Evolutionary conservation across 2,329 filamentous ascomycete genomes (phyloP), one percentile per base, ranked within the genome.

Genomic region (Fusarium solani-melongenae): DNA sequence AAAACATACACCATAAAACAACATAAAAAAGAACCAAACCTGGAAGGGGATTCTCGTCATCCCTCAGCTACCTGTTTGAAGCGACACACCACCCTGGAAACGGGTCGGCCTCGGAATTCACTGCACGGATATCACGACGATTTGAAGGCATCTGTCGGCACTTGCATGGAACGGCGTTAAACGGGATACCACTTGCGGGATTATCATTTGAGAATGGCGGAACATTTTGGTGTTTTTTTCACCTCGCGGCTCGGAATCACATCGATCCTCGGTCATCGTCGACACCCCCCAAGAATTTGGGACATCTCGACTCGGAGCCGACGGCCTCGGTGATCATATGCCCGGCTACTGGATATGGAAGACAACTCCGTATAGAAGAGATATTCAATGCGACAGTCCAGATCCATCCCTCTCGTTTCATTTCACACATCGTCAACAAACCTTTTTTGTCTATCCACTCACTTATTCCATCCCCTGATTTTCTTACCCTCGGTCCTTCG

Each of bases 101-200:
- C 33, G 44, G 57, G 34, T 67, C 60, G 60, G 62, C 56, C 39
- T 69, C 51, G 64, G 57, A 58, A 46, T 62, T 69, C 65, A 72
- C 56, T 67, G 65, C 33, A 74, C 49, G 71, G 62, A 59, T 55
- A 66, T 62, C 31, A 73, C 49, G 17, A 74, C 38, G 61, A 73
- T 66, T 17, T 51, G 62, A 31, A 69, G 62, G 33, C 64, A 46
- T 58, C 27, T 49, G 41, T 46, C 59, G 38, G 59, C 63, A 74
- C 53, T 56, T 75, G 58, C 72, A 74, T 71, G 69, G 72, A 62
- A 70, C 62, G 72, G 72, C 72, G 72, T 74, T 75, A 46, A 67
- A 70, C 58, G 72, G 72, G 33, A 74, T 74, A 74, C 72, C 72
- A 74, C 33, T 53, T 46, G 62, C 58, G 55, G 44, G 39, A 64